These are phyloP conservation scores for Colletotrichum camelliae DNA, from an alignment of 2,329 filamentous ascomycete genomes.

Conservation along the genomic window DNA sequence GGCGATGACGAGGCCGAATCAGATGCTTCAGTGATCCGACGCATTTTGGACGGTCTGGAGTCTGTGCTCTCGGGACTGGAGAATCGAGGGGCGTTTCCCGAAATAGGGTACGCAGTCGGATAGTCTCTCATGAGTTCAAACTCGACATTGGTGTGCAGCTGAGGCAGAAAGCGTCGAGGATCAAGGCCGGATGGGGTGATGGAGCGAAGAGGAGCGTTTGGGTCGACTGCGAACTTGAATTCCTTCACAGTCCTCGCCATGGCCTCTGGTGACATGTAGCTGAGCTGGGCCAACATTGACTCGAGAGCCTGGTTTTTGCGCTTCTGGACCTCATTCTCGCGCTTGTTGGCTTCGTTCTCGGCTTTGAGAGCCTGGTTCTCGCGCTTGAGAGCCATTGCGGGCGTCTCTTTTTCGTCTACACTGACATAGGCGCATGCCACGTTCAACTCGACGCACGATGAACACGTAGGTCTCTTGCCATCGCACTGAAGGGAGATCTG, in stretches of 20 bases:
- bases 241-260: slow-evolving; percentile 21
- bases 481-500: slow-evolving; percentile 18
- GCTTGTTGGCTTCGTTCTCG: neutral
- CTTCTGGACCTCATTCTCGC: slow-evolving; percentile 15
- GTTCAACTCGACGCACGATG: slow-evolving; percentile 20
- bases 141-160: slow-evolving; percentile 10
- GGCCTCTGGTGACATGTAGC: slow-evolving; percentile 23
- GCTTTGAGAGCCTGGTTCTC: slow-evolving; percentile 25
- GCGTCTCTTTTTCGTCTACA: slow-evolving; percentile 19
- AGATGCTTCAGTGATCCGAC: neutral
- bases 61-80: neutral
- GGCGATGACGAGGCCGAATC: neutral
- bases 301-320: neutral
- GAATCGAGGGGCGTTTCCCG: neutral
- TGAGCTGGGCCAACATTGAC: slow-evolving; percentile 22
- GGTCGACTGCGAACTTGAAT: slow-evolving; percentile 26
- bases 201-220: slow-evolving; percentile 12
- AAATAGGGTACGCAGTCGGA: slow-evolving; percentile 9
- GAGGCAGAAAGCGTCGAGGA: neutral
- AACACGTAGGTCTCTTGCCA: slow-evolving; percentile 23
- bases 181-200: neutral
- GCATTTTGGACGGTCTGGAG: slow-evolving; percentile 3
- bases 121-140: slow-evolving; percentile 13
- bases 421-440: slow-evolving; percentile 23
- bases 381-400: slow-evolving; percentile 16